These are phyloP conservation scores for Tetracentron sinense DNA, from an alignment of 164 flowering plant genomes.

Conservation along the genomic window DNA sequence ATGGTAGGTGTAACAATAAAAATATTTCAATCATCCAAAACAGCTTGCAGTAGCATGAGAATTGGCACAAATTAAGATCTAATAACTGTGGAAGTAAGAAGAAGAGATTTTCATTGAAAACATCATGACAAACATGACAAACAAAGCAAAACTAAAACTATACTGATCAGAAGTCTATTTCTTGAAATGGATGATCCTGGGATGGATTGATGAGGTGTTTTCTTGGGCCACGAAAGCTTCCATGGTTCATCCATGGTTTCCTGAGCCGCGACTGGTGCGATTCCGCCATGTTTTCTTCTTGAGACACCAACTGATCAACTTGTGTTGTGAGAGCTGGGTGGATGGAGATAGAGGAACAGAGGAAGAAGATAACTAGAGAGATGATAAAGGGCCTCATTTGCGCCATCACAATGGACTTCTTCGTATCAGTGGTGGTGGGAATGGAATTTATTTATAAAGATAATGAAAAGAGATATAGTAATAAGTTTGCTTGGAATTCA, in stretches of 20 bases:
- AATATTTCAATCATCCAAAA: no score
- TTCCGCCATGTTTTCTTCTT: neutral
- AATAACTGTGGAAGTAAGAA: no score
- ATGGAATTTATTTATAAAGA: neutral
- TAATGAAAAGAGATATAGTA: neutral
- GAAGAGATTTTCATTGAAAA: no score
- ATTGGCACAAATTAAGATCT: no score
- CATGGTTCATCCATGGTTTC: constrained; percentile 53
- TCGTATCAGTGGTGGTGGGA: neutral
- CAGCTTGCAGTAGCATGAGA: no score
- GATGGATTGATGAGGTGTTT: constrained; percentile 44
- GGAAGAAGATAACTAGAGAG: constrained; percentile 10
- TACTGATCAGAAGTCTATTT: no score
- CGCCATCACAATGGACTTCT: no score
- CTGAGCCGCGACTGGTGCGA: constrained; percentile 20
- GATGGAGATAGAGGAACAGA: constrained; percentile 8
- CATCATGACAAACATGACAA: no score
- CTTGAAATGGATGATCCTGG: constrained; percentile 20
- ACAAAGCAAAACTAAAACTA: no score
- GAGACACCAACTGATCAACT: neutral
- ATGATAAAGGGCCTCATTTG: constrained; percentile 8
- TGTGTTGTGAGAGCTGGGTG: neutral
- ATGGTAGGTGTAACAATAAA: no score
- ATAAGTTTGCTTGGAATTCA: constrained; percentile 13
- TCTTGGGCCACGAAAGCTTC: constrained; percentile 44